Evolutionary conservation across 177 flowering plant genomes (phyloP), one percentile per base, ranked within the genome.

Genomic region (Vitis hybrid): DNA sequence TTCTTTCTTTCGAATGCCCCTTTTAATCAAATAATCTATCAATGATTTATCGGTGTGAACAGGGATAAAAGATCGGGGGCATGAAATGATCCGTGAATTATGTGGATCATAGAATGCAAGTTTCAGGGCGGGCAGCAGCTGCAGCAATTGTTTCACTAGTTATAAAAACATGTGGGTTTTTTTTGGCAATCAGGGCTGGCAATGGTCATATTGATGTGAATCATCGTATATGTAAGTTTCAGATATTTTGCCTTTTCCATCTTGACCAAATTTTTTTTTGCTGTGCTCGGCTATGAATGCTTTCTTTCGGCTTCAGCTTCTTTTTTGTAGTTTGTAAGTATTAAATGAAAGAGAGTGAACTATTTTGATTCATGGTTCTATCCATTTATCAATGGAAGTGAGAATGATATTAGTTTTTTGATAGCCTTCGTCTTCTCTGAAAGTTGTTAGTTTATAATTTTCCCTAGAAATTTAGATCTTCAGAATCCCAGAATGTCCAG

Each of bases 111-210:
- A 4, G 32, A 30, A 4, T 4, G 32, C 5, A 30, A 30, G 32
- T 30, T 30, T 30, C 32, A 30, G 32, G 32, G 11, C 56, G 64
- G 61, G 64, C 68, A 30, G 67, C 10, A 60, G 72, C 71, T 58
- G 49, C 61, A 56, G 71, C 74, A 71, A 71, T 75, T 75, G 48
- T 40, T 75, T 75, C 71, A 57, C 70, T 58, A 58, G 64, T 56
- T 68, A 5, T 30, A 60, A 49, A 40, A 21, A 30, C 50, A 15
- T 23, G 40, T 17, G 62, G 9, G 14, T 30, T 57, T 15, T 54
- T 18, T 62, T n/a, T 57, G 73, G 64, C 67, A 48, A 13, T 56
- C 52, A 60, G 30, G 40, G 18, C 66, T 15, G 34, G 67, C 40
- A 15, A 26, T 58, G 30, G 56, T 67, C 63, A n/a, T 61, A 10